These are phyloP conservation scores for Benincasa hispida DNA, from an alignment of 306 rosid species.

Conservation along the genomic window DNA sequence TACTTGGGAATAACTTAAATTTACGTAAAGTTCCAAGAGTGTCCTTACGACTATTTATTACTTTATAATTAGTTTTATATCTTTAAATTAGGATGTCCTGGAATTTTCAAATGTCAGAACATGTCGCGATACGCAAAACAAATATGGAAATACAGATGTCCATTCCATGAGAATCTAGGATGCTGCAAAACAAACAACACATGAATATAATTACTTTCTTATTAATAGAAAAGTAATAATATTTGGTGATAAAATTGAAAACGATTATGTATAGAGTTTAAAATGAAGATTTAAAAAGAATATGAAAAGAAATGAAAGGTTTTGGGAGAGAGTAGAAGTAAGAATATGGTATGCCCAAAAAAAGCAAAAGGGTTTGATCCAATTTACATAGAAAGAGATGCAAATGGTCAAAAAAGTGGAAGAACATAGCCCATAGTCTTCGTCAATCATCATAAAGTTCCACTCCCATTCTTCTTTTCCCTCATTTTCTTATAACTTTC, in stretches of 20 bases:
- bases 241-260: not conserved
- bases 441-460: constrained; percentile 20
- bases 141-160: no score
- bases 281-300: not conserved
- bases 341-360: not conserved
- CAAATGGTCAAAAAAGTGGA: constrained; percentile 31
- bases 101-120: no score
- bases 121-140: no score
- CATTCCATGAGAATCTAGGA: no score
- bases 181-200: no score
- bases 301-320: not conserved
- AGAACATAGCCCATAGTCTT: constrained; percentile 13
- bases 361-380: constrained; percentile 4
- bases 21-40: no score
- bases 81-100: no score
- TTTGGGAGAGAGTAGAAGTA: not conserved
- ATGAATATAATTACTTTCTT: no score
- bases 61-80: no score
- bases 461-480: not conserved
- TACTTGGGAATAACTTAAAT: no score
- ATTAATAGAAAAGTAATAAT: no score
- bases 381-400: constrained; percentile 1
- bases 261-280: not conserved
- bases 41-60: no score
- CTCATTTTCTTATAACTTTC: not conserved